Conservation (phyloP, 179 eudicot genomes). For the Pouteria campechiana region DNA sequence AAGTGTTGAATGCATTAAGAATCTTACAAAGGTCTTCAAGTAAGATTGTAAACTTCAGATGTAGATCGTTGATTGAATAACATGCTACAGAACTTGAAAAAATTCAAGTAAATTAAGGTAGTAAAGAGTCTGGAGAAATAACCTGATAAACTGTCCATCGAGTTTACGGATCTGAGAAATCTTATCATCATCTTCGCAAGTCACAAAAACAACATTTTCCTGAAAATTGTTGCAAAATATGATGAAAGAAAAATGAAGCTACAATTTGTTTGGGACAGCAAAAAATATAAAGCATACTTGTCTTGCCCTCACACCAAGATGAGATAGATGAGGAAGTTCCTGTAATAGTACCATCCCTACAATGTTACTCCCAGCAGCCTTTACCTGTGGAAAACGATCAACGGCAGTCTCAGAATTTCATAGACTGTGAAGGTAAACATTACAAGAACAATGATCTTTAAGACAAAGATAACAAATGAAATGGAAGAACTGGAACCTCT, state of each 20-base stretch:
- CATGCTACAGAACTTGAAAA: too few species aligned
- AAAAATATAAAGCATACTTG: conserved; percentile 43
- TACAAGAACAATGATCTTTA: neutral
- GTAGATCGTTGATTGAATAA: too few species aligned
- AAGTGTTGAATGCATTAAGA: too few species aligned
- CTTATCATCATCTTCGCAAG: conserved; percentile 87
- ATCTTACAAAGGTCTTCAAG: too few species aligned
- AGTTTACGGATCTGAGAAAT: conserved; percentile 37
- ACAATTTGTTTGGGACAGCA: neutral
- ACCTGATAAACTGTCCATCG: conserved; percentile 73
- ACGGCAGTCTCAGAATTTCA: neutral
- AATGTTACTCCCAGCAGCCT: conserved; percentile 80
- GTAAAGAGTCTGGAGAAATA: conserved; percentile 4
- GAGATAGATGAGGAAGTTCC: conserved; percentile 96
- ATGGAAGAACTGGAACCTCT: conserved; percentile 39
- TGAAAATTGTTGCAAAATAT: conserved; percentile 19
- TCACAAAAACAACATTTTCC: conserved; percentile 95
- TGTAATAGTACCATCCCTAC: conserved; percentile 79
- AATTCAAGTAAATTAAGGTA: too few species aligned
- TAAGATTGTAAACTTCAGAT: too few species aligned
- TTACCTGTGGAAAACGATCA: conserved; percentile 47
- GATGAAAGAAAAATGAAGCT: neutral
- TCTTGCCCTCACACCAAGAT: conserved; percentile 97
- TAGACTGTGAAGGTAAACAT: neutral
- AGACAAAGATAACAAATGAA: neutral